A percentile compares a stretch with the other conserved stretches of the same genome.
Evolutionary conservation across 768 basidiomycete genomes (phyloP).

Genomic region (Lepiota subincarnata): DNA sequence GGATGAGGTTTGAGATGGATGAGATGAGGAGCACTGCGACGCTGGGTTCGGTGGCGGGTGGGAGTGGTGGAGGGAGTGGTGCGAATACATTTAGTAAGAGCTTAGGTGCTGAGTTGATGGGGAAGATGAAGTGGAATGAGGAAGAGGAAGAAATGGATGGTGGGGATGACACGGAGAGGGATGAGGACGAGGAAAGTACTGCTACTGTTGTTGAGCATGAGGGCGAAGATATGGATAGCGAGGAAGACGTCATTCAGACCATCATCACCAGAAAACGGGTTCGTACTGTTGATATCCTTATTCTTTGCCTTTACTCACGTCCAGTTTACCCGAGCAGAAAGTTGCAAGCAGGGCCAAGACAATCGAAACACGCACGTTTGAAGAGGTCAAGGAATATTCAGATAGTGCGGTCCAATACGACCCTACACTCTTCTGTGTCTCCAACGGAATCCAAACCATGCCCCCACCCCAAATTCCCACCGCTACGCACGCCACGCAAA

Average conservation of each 20-base stretch:
- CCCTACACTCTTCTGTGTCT: constrained; percentile 42
- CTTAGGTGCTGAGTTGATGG: constrained; percentile 67
- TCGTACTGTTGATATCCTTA: constrained; percentile 17
- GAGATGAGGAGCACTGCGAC: constrained; percentile 63
- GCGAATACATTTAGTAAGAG: constrained; percentile 65
- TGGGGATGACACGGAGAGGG: constrained; percentile 33
- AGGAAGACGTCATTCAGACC: constrained; percentile 75
- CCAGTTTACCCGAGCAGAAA: constrained; percentile 43
- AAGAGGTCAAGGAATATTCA: constrained; percentile 71
- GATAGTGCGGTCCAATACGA: constrained; percentile 75
- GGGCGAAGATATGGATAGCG: constrained; percentile 62
- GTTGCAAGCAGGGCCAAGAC: constrained; percentile 42
- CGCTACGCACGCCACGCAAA: constrained; percentile 52
- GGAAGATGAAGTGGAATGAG: constrained; percentile 47
- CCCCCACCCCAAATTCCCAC: constrained; percentile 46
- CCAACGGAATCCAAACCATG: constrained; percentile 57
- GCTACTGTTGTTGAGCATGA: constrained; percentile 37
- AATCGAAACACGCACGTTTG: constrained; percentile 33
- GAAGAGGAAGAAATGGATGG: constrained; percentile 35
- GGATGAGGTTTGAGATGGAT: constrained; percentile 92
- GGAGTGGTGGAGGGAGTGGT: constrained; percentile 43
- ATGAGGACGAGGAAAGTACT: constrained; percentile 25
- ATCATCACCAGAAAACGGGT: constrained; percentile 86
- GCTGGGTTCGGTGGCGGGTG: constrained; percentile 28
- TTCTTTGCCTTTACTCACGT: not conserved